phyloP scores from a whole-genome alignment of 2,329 filamentous ascomycete genomes.

The Hypoxylon rubiginosum region DNA sequence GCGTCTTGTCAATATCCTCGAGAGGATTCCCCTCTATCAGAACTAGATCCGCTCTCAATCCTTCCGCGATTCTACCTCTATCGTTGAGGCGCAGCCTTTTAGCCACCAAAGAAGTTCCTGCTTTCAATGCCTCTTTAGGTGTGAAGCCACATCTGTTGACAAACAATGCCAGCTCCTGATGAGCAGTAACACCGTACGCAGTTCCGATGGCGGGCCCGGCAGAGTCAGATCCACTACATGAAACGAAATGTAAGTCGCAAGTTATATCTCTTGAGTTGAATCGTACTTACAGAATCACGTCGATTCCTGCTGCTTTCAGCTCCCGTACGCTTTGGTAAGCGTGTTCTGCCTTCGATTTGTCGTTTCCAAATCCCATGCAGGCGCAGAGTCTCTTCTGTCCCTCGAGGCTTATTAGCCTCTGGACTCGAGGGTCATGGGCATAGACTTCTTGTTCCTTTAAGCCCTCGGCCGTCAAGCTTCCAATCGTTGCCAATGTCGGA shows the following conservation, averaged over 20 bases:
- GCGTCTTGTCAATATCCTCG: slow-evolving; percentile 36
- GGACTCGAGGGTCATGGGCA: slow-evolving; percentile 37
- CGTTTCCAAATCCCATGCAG: slow-evolving; percentile 26
- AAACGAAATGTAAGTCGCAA: background rate
- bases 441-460: slow-evolving; percentile 38
- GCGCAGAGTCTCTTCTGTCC: slow-evolving; percentile 18
- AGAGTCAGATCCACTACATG: slow-evolving; percentile 29
- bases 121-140: slow-evolving; percentile 28
- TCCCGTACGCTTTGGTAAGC: slow-evolving; percentile 35
- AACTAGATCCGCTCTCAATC: slow-evolving; percentile 35
- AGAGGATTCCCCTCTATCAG: slow-evolving; percentile 39
- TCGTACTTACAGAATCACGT: slow-evolving; percentile 32
- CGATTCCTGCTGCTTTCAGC: slow-evolving; percentile 32
- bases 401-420: slow-evolving; percentile 15
- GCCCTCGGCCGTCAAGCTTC: slow-evolving; percentile 45
- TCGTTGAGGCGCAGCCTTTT: slow-evolving; percentile 31
- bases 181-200: slow-evolving; percentile 24
- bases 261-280: background rate
- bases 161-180: slow-evolving; percentile 31
- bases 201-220: slow-evolving; percentile 32
- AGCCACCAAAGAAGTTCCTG: slow-evolving; percentile 31
- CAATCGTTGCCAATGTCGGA: slow-evolving; percentile 44
- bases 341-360: slow-evolving; percentile 14
- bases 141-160: slow-evolving; percentile 37
- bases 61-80: slow-evolving; percentile 32